Evolutionary conservation across 2,329 filamentous ascomycete species (phyloP).

Genomic region (Venturia carpophila): DNA sequence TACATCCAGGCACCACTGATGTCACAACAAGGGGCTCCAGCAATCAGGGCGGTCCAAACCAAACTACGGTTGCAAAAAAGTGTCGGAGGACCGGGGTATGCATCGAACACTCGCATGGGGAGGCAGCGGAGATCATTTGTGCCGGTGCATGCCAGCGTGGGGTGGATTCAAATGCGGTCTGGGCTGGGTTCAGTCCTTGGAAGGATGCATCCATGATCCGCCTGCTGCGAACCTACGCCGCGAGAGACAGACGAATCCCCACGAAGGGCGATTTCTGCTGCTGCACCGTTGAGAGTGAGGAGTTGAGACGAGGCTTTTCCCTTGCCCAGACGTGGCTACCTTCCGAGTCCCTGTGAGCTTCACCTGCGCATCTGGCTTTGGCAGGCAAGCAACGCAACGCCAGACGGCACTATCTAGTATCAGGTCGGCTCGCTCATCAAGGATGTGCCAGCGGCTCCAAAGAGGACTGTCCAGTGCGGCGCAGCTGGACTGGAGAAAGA

Average conservation of each 20-base stretch:
- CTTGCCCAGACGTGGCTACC: background rate
- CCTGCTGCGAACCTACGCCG: background rate
- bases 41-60: conserved; percentile 14
- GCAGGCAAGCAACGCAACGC: background rate
- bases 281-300: background rate
- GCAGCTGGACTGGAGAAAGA: background rate
- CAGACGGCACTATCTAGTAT: background rate
- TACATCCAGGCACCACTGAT: conserved; percentile 19
- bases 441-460: background rate
- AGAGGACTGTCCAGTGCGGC: background rate
- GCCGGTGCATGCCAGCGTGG: conserved; percentile 14
- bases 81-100: conserved; percentile 11
- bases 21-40: conserved; percentile 17
- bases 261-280: conserved; percentile 3
- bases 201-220: conserved; percentile 8
- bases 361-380: background rate
- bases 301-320: background rate
- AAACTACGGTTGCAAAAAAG: background rate
- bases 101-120: conserved; percentile 12
- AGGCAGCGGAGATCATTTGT: conserved; percentile 5
- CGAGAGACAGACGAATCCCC: background rate
- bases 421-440: background rate
- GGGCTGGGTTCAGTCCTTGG: background rate
- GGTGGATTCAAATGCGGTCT: conserved; percentile 8
- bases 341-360: background rate